These are phyloP conservation scores for Chernovozyma aurita DNA, from an alignment of 1,139 yeast genomes.

Conservation along the genomic window DNA sequence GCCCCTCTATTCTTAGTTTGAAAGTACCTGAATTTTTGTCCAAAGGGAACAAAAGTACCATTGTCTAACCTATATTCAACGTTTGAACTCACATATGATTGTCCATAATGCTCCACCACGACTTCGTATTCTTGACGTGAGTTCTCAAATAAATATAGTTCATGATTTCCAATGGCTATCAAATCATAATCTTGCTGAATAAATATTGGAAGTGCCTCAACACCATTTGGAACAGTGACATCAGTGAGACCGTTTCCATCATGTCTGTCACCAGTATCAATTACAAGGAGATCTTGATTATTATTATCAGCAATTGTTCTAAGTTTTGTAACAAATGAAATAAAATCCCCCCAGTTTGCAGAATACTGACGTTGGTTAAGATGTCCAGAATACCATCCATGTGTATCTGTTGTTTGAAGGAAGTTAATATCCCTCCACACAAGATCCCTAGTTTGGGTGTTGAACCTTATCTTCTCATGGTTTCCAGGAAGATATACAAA, in stretches of 20 bases:
- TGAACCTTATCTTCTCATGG: constrained; percentile 3
- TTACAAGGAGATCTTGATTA: constrained; percentile 60
- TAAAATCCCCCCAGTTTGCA: constrained; percentile 92
- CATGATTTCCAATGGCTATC: constrained; percentile 89
- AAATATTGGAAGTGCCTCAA: constrained; percentile 58
- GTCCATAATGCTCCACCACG: constrained; percentile 56
- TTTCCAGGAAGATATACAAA: constrained; percentile 5
- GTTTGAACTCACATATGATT: constrained; percentile 71
- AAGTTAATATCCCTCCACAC: constrained; percentile 73
- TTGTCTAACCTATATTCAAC: constrained; percentile 59
- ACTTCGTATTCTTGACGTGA: constrained; percentile 62
- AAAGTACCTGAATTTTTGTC: constrained; percentile 61
- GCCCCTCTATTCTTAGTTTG: constrained; percentile 50
- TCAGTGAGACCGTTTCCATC: constrained; percentile 93
- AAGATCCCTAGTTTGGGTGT: constrained; percentile 37
- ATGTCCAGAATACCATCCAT: constrained; percentile 94
- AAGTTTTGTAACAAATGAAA: constrained; percentile 60
- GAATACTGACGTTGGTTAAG: constrained; percentile 66
- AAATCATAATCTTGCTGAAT: constrained; percentile 68
- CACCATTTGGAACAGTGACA: constrained; percentile 70
- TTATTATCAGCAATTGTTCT: constrained; percentile 36
- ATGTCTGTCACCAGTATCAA: constrained; percentile 92
- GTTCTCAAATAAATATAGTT: constrained; percentile 68
- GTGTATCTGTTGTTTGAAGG: constrained; percentile 92
- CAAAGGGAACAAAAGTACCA: constrained; percentile 60